phyloP scores from a whole-genome alignment of 352 stramenopile species.

The Phytophthora palmivora region DNA sequence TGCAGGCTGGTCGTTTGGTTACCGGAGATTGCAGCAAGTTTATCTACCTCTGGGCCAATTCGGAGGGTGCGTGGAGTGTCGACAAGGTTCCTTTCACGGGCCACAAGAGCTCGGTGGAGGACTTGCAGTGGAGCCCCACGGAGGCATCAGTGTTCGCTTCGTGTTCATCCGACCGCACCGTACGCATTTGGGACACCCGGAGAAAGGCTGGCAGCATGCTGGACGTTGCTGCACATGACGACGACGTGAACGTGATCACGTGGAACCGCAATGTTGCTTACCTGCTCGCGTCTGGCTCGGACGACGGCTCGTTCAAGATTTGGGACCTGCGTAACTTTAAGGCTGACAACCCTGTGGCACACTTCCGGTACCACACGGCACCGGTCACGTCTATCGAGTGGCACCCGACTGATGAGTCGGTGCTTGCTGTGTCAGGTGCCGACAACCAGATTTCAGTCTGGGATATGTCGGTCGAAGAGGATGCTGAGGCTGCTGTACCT shows the following conservation, averaged over 20 bases:
- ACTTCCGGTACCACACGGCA: slow-evolving; percentile 96
- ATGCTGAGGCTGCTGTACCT: slow-evolving; percentile 74
- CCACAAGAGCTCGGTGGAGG: slow-evolving; percentile 95
- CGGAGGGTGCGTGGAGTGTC: slow-evolving; percentile 79
- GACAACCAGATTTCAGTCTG: slow-evolving; percentile 99
- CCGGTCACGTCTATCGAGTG: slow-evolving; percentile 99
- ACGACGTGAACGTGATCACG: slow-evolving; percentile 99
- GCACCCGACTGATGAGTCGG: slow-evolving; percentile 99
- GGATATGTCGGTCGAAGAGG: slow-evolving; percentile 99
- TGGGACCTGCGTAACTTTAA: slow-evolving; percentile 98
- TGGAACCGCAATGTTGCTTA: slow-evolving; percentile 99
- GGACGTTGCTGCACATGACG: slow-evolving; percentile 91
- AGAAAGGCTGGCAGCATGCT: slow-evolving; percentile 95
- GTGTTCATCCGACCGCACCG: slow-evolving; percentile 93
- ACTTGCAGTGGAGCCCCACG: slow-evolving; percentile 98
- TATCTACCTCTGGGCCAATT: slow-evolving; percentile 95
- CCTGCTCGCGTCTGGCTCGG: slow-evolving; percentile 96
- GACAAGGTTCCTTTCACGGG: slow-evolving; percentile 93
- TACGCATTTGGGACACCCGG: slow-evolving; percentile 98
- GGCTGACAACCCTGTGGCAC: slow-evolving; percentile 88
- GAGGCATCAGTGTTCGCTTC: slow-evolving; percentile 97
- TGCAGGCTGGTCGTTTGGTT: slow-evolving; percentile 90
- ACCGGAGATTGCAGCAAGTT: slow-evolving; percentile 97
- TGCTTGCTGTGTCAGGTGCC: slow-evolving; percentile 94
- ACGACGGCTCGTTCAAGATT: slow-evolving; percentile 98